These are phyloP conservation scores for Amphicarpaea edgeworthii DNA, from an alignment of 306 rosid genomes.

Conservation along the genomic window DNA sequence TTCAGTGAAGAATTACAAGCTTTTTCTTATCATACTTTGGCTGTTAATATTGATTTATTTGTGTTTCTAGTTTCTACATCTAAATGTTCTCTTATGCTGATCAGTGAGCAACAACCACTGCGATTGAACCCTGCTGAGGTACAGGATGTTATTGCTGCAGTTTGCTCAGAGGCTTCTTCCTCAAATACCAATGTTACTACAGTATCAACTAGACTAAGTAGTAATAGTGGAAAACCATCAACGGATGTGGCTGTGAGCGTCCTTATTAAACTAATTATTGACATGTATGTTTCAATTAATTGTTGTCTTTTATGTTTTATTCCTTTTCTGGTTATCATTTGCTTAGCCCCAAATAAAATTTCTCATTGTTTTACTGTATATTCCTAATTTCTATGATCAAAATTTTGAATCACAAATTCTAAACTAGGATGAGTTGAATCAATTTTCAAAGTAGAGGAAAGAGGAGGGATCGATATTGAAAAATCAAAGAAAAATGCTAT, in stretches of 20 bases:
- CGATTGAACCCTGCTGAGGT: constrained; percentile 98
- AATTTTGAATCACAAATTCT: not conserved
- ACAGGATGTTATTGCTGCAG: constrained; percentile 95
- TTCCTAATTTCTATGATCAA: constrained; percentile 32
- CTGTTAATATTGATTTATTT: constrained; percentile 40
- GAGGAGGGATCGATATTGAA: constrained; percentile 27
- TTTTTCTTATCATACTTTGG: not conserved
- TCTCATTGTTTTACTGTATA: constrained; percentile 31
- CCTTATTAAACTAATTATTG: constrained; percentile 93
- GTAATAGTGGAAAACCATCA: constrained; percentile 82
- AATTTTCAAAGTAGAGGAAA: constrained; percentile 10
- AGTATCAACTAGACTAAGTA: constrained; percentile 72
- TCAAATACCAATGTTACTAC: constrained; percentile 64
- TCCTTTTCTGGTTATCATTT: constrained; percentile 29
- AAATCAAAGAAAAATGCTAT: constrained; percentile 27
- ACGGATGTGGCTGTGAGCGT: constrained; percentile 99
- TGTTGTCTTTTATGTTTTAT: constrained; percentile 42
- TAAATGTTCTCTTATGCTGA: constrained; percentile 56
- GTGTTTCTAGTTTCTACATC: constrained; percentile 46
- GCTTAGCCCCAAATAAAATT: not conserved
- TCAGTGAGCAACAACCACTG: constrained; percentile 97
- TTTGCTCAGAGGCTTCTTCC: constrained; percentile 88
- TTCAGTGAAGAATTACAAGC: not conserved
- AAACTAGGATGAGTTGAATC: constrained; percentile 27
- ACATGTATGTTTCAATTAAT: constrained; percentile 81